Base-by-base conservation (phyloP, 1,284 basidiomycete genomes). In the Cutaneotrichosporon sp. region DNA sequence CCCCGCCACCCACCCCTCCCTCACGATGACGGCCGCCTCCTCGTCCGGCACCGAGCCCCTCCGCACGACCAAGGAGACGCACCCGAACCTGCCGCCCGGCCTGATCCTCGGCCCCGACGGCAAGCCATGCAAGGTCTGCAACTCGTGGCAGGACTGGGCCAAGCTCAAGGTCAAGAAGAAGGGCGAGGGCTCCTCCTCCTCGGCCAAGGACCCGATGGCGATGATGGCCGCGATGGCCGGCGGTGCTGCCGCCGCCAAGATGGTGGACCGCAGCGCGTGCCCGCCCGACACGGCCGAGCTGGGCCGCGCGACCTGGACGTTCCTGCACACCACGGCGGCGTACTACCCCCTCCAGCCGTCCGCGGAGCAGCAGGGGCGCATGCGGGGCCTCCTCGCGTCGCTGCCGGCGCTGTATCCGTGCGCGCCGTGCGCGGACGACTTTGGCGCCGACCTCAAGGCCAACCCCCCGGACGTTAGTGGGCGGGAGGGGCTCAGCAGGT, bases 241-340 rank as follows among this genome's bases (percentile, higher is more conserved):
- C 3, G 51, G 66, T 2, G 55, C 58, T 22, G 56, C 65, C 18
- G 45, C 60, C 22, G 77, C 76, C 3, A 68, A 78, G 14, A 64
- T n/a, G 18, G 27, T 45, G 65, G 47, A 83, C 50, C 85, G 86
- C 2, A 80, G 81, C 25, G 82, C 90, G 64, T 97, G 94, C 72
- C 94, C 94, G 13, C 87, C 92, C 0, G 93, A 97, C 77, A 87
- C 89, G 49, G 90, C 92, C 70, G 83, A 86, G 60, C 87, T 97
- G 45, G 94, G 94, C 6, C 86, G 87, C 55, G 89, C 94, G 53
- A 95, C 94, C 4, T 97, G 94, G 94, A 90, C 92, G 20, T 97
- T 97, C 84, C 83, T 97, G 38, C 94, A 97, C 76, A 89, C 92
- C 1, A 89, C 93, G 4, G 92, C 92, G 0, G 91, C 94, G 18